Percentiles rank a stretch among this genome's conserved stretches.
phyloP scores from a whole-genome alignment of 345 rosid species.

The Dovyalis caffra region DNA sequence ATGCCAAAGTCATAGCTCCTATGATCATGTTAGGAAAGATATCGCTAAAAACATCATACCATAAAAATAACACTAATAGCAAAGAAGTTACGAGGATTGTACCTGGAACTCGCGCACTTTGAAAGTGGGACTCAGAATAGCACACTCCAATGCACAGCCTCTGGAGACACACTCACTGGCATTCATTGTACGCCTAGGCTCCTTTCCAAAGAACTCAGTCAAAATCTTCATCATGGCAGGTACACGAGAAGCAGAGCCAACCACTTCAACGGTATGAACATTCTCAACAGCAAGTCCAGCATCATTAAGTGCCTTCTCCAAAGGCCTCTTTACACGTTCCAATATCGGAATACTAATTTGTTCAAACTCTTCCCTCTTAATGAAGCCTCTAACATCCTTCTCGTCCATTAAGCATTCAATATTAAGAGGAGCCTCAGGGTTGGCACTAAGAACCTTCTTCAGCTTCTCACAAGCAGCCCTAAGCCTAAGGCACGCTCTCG shows the following conservation, averaged over 20 bases:
- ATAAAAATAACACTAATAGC: neutral
- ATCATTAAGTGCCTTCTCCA: conserved; percentile 85
- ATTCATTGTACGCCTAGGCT: conserved; percentile 95
- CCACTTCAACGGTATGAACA: conserved; percentile 87
- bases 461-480: conserved; percentile 87
- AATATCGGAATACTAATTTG: conserved; percentile 70
- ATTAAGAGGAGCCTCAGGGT: conserved; percentile 82
- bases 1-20: neutral
- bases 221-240: conserved; percentile 80
- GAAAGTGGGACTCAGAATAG: conserved; percentile 95
- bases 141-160: conserved; percentile 91
- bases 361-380: conserved; percentile 92
- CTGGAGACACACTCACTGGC: conserved; percentile 96
- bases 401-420: conserved; percentile 97
- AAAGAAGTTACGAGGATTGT: neutral
- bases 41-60: too few relatives aligned
- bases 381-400: conserved; percentile 82
- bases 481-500: conserved; percentile 82
- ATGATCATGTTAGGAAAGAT: neutral
- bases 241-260: conserved; percentile 86
- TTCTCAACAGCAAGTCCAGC: conserved; percentile 71
- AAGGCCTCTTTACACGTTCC: conserved; percentile 84
- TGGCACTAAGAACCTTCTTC: conserved; percentile 94
- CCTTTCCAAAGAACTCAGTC: conserved; percentile 94
- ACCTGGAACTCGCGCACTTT: conserved; percentile 99